A percentile compares a stretch with the other conserved stretches of the same genome.
phyloP scores from a whole-genome alignment of 1,284 basidiomycete species.

The Rugosomyces carneus region DNA sequence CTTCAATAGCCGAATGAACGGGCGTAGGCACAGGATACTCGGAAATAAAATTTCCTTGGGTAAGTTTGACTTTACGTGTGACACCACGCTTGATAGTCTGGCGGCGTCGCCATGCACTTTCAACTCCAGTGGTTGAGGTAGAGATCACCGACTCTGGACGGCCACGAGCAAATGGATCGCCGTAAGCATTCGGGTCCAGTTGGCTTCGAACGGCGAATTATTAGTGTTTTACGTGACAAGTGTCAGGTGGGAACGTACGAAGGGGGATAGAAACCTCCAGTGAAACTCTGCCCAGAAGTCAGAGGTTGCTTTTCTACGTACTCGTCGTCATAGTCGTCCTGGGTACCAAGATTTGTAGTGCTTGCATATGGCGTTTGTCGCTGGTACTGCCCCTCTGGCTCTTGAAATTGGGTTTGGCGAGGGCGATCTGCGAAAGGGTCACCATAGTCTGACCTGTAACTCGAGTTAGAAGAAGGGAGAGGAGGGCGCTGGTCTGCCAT shows the following conservation, averaged over 20 bases:
- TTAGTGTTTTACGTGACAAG: slow-evolving; percentile 5
- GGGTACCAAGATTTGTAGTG: slow-evolving; percentile 43
- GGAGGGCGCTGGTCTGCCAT: slow-evolving; percentile 49
- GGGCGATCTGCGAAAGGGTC: slow-evolving; percentile 69
- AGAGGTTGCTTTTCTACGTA: slow-evolving; percentile 68
- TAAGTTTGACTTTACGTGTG: slow-evolving; percentile 78
- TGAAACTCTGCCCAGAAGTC: slow-evolving; percentile 46
- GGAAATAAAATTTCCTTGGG: slow-evolving; percentile 77
- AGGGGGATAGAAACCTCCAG: slow-evolving; percentile 66
- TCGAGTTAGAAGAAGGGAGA: slow-evolving; percentile 33
- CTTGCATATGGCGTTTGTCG: slow-evolving; percentile 42
- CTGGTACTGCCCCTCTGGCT: slow-evolving; percentile 46
- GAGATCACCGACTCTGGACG: slow-evolving; percentile 64
- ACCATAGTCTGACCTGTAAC: slow-evolving; percentile 33
- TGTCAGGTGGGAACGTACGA: slow-evolving; percentile 37
- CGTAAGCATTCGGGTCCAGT: slow-evolving; percentile 55
- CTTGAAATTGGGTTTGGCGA: slow-evolving; percentile 53
- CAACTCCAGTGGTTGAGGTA: slow-evolving; percentile 56
- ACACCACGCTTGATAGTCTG: slow-evolving; percentile 86
- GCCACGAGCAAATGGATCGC: slow-evolving; percentile 50
- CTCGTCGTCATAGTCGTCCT: slow-evolving; percentile 54
- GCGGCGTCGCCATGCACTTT: slow-evolving; percentile 77
- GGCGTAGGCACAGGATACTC: slow-evolving; percentile 81
- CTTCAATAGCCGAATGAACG: slow-evolving; percentile 73
- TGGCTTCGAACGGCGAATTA: slow-evolving; percentile 41